Evolutionary conservation across 2,329 filamentous ascomycete species (phyloP).

Genomic region (Saccharata proteae): DNA sequence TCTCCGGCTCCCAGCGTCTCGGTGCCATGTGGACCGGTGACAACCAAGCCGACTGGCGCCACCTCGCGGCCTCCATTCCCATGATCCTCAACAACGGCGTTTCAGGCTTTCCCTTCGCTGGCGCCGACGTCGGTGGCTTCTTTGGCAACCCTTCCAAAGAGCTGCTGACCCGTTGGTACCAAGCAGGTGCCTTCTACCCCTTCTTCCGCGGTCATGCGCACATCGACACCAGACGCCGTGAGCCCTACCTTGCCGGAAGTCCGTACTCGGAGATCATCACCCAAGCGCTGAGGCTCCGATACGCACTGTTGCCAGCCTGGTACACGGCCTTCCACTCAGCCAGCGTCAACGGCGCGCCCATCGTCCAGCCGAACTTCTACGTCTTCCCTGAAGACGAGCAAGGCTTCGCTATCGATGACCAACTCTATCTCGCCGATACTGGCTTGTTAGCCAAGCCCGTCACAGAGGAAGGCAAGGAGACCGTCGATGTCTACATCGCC

Average conservation of each 20-base stretch:
- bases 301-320: slow-evolving; percentile 82
- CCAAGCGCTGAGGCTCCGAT: slow-evolving; percentile 75
- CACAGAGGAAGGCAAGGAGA: slow-evolving; percentile 60
- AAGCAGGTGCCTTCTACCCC: slow-evolving; percentile 90
- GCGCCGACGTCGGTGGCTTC: slow-evolving; percentile 94
- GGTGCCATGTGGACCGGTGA: slow-evolving; percentile 99
- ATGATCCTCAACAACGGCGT: slow-evolving; percentile 93
- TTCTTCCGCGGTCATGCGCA: slow-evolving; percentile 97
- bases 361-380: slow-evolving; percentile 87
- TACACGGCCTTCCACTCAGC: slow-evolving; percentile 95
- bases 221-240: slow-evolving; percentile 86
- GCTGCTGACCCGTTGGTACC: slow-evolving; percentile 87
- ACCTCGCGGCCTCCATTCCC: slow-evolving; percentile 77
- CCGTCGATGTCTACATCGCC: slow-evolving; percentile 72
- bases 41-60: slow-evolving; percentile 87
- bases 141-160: slow-evolving; percentile 95
- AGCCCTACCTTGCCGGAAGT: slow-evolving; percentile 79
- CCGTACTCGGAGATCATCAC: slow-evolving; percentile 80
- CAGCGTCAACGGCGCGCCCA: slow-evolving; percentile 68
- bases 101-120: slow-evolving; percentile 83
- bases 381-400: slow-evolving; percentile 75
- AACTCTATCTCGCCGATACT: slow-evolving; percentile 80
- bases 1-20: slow-evolving; percentile 74
- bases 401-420: slow-evolving; percentile 83
- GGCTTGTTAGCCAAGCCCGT: slow-evolving; percentile 91